These are phyloP conservation scores for Helotiales sp. DNA, from an alignment of 2,329 filamentous ascomycete species.

Conservation along the genomic window DNA sequence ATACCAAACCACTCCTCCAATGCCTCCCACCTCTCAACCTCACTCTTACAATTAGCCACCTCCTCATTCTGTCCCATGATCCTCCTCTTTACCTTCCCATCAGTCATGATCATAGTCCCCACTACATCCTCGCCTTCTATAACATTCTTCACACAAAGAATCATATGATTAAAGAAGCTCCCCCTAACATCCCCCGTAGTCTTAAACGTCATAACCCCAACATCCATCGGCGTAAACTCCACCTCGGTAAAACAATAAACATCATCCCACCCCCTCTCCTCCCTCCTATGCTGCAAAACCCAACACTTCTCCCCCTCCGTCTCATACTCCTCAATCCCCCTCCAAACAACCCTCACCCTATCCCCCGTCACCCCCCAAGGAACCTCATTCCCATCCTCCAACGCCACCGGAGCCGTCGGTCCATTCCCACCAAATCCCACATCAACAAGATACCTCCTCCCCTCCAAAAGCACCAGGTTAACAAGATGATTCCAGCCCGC, in stretches of 20 bases:
- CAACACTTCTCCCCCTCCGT: constrained; percentile 50
- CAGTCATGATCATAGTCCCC: constrained; percentile 51
- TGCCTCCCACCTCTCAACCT: constrained; percentile 51
- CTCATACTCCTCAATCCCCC: constrained; percentile 46
- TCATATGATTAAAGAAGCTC: constrained; percentile 55
- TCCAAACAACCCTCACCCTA: constrained; percentile 51
- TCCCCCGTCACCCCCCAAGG: constrained; percentile 47
- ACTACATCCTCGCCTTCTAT: constrained; percentile 41
- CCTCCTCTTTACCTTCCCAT: constrained; percentile 51
- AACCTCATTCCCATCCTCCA: constrained; percentile 41
- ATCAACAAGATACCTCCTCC: constrained; percentile 52
- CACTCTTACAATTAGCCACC: constrained; percentile 45
- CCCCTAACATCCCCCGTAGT: constrained; percentile 55
- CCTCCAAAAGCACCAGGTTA: constrained; percentile 55
- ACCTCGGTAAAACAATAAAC: constrained; percentile 62
- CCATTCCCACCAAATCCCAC: constrained; percentile 62
- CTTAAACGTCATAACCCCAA: constrained; percentile 56
- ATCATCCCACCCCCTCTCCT: constrained; percentile 51
- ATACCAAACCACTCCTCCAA: constrained; percentile 54
- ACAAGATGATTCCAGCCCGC: constrained; percentile 52
- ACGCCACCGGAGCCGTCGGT: constrained; percentile 54
- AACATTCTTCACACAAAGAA: constrained; percentile 58
- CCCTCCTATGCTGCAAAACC: constrained; percentile 59
- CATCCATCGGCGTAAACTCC: constrained; percentile 62
- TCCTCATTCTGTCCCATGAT: constrained; percentile 47